Conservation (phyloP, 2,329 filamentous ascomycete species). For the Magnaporthales sp. region DNA sequence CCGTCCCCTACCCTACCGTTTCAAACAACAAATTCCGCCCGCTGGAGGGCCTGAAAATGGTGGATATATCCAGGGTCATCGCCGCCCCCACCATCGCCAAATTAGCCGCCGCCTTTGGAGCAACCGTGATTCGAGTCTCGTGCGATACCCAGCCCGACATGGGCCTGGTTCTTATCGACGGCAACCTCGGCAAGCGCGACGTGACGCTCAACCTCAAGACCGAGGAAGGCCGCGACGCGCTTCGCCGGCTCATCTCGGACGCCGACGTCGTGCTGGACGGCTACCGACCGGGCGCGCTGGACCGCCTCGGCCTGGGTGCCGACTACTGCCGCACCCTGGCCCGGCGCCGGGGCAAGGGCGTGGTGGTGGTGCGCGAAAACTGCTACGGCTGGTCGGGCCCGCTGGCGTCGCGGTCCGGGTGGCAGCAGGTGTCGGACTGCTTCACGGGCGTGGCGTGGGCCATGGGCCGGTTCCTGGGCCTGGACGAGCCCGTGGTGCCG, state of each 20-base stretch:
- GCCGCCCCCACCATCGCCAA: slow-evolving; percentile 35
- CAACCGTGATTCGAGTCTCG: slow-evolving; percentile 36
- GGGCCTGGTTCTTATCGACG: slow-evolving; percentile 26
- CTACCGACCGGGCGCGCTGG: slow-evolving; percentile 36
- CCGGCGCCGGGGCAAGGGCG: slow-evolving; percentile 29
- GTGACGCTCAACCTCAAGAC: slow-evolving; percentile 36
- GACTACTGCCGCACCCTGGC: slow-evolving; percentile 29
- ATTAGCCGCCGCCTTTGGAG: slow-evolving; percentile 32
- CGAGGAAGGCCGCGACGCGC: slow-evolving; percentile 25
- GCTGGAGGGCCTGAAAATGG: slow-evolving; percentile 37
- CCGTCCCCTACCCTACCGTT: slow-evolving; percentile 28
- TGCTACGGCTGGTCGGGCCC: slow-evolving; percentile 44
- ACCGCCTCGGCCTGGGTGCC: slow-evolving; percentile 29
- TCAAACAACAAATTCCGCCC: slow-evolving; percentile 20
- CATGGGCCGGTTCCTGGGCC: slow-evolving; percentile 51
- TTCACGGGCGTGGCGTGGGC: slow-evolving; percentile 51
- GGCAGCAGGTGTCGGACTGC: slow-evolving; percentile 45
- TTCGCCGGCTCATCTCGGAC: slow-evolving; percentile 32
- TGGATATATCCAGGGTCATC: slow-evolving; percentile 40
- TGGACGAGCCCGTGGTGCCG: slow-evolving; percentile 56
- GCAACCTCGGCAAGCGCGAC: slow-evolving; percentile 38
- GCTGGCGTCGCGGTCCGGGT: slow-evolving; percentile 35
- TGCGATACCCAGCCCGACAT: slow-evolving; percentile 31
- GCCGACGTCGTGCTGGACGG: slow-evolving; percentile 47
- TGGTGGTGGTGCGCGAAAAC: slow-evolving; percentile 40